Conservation (phyloP, 1,284 basidiomycete species). For the Boletus chippewaensis region DNA sequence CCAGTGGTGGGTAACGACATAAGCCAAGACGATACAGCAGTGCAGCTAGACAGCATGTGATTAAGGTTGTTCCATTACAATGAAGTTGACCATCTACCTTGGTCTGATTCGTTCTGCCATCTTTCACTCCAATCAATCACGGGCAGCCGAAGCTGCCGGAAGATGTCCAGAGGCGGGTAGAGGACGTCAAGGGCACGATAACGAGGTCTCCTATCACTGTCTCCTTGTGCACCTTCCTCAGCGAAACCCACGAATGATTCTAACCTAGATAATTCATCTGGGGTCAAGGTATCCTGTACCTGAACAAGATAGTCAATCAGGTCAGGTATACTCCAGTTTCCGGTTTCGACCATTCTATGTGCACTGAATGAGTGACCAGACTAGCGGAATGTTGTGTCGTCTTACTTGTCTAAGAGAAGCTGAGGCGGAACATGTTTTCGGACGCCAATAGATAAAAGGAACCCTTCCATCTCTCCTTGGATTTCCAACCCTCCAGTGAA, state of each 20-base stretch:
- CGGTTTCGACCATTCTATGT: slow-evolving; percentile 68
- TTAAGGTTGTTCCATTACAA: background rate
- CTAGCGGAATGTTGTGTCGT: background rate
- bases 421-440: slow-evolving; percentile 86
- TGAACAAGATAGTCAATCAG: slow-evolving; percentile 79
- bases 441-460: slow-evolving; percentile 73
- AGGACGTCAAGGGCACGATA: slow-evolving; percentile 58
- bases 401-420: slow-evolving; percentile 44
- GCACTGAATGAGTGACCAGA: background rate
- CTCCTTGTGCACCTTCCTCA: slow-evolving; percentile 41
- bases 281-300: slow-evolving; percentile 60
- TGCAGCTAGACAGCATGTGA: background rate
- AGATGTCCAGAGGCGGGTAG: slow-evolving; percentile 75
- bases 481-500: slow-evolving; percentile 58
- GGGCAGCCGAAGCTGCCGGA: slow-evolving; percentile 69
- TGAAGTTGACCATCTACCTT: slow-evolving; percentile 44
- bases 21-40: slow-evolving; percentile 78
- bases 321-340: slow-evolving; percentile 67
- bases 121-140: slow-evolving; percentile 73
- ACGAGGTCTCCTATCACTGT: slow-evolving; percentile 29
- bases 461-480: slow-evolving; percentile 65
- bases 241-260: slow-evolving; percentile 74
- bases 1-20: slow-evolving; percentile 60
- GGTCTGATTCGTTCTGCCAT: slow-evolving; percentile 75
- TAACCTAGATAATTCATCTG: slow-evolving; percentile 64